These are phyloP conservation scores for Crotalaria pallida DNA, from an alignment of 306 rosid genomes.

Conservation along the genomic window DNA sequence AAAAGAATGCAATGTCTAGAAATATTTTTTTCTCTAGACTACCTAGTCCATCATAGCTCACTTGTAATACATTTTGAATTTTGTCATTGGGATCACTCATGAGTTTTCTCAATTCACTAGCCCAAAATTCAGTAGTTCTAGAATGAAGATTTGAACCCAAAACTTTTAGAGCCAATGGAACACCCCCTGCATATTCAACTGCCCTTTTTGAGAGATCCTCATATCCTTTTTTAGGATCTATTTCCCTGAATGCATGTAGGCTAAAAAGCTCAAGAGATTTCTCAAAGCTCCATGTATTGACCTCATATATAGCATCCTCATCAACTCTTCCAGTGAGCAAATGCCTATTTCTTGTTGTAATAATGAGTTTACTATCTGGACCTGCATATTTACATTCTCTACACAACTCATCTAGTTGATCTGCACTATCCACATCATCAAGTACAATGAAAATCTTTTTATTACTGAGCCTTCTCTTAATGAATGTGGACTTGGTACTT, in stretches of 20 bases:
- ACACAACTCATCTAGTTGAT: neutral
- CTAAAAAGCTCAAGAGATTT: neutral
- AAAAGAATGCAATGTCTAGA: neutral
- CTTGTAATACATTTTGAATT: neutral
- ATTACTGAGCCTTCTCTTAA: neutral
- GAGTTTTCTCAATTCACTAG: neutral
- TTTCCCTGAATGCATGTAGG: neutral
- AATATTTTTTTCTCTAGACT: neutral
- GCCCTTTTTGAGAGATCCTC: neutral
- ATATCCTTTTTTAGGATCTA: neutral
- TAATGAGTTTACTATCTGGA: neutral
- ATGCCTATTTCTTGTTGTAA: neutral
- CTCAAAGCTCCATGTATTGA: neutral
- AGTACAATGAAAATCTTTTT: neutral
- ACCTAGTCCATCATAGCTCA: neutral
- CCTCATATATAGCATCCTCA: neutral
- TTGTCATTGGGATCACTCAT: neutral
- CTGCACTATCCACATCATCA: neutral
- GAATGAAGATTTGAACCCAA: neutral
- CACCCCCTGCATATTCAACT: neutral
- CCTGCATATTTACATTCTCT: neutral
- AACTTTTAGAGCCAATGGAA: neutral
- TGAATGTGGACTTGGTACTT: neutral
- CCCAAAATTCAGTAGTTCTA: neutral
- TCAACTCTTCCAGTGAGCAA: neutral